Evolutionary conservation across 257 asterid genomes (phyloP).

Genomic region (Solanum pennellii): DNA sequence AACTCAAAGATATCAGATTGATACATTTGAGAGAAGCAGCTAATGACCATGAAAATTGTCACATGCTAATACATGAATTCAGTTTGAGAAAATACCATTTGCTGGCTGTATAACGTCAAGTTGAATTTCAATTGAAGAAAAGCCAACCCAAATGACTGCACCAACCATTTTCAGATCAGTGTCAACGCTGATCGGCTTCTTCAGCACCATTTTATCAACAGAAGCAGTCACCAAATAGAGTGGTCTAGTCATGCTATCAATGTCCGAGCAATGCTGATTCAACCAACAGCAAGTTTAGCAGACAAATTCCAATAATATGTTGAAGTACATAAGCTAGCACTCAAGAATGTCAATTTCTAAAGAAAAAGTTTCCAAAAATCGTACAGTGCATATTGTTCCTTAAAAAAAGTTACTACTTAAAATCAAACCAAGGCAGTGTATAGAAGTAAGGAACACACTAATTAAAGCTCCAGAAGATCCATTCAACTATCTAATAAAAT

Average conservation of each 20-base stretch:
- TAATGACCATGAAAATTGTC: not conserved
- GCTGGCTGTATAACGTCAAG: conserved; percentile 70
- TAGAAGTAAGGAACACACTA: not conserved
- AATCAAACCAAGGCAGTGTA: not conserved
- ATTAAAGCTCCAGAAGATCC: not conserved
- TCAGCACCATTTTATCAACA: conserved; percentile 89
- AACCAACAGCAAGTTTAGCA: not conserved
- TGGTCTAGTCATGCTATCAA: conserved; percentile 77
- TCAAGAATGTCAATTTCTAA: not conserved
- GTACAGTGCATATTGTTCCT: not conserved
- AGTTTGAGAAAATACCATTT: conserved; percentile 36
- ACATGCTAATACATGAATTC: not conserved
- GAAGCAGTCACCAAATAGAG: conserved; percentile 86
- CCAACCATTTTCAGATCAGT: conserved; percentile 70
- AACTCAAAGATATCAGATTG: not conserved
- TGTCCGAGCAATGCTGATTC: conserved; percentile 74
- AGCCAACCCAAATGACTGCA: conserved; percentile 94
- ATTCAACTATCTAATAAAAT: not conserved
- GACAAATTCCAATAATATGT: not conserved
- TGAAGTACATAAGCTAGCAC: not conserved
- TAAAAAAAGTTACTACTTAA: not conserved
- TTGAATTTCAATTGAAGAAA: conserved; percentile 91
- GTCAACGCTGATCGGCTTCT: conserved; percentile 75
- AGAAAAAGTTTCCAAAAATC: not conserved
- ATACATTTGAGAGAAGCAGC: not conserved